Percentiles rank a stretch among this genome's conserved stretches.
Evolutionary conservation across 352 stramenopile genomes (phyloP).

Genomic region (Globisporangium ultimum): DNA sequence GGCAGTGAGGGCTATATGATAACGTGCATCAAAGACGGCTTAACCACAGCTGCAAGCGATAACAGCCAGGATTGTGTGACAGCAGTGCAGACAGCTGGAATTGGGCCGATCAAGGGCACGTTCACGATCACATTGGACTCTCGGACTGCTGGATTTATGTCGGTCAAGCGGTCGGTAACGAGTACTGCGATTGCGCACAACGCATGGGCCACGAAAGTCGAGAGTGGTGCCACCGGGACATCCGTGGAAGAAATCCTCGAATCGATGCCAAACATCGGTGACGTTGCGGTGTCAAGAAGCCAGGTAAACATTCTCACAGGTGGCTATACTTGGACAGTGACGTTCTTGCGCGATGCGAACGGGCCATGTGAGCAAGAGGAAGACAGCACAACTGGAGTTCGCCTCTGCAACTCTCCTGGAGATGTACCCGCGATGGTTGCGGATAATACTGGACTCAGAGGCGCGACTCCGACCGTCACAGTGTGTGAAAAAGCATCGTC

Average conservation of each 20-base stretch:
- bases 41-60: conserved; percentile 62
- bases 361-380: conserved; percentile 67
- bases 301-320: conserved; percentile 85
- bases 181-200: conserved; percentile 92
- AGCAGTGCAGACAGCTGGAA: conserved; percentile 23
- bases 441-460: conserved; percentile 19
- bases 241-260: conserved; percentile 96
- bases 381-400: conserved; percentile 33
- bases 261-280: conserved; percentile 91
- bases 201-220: conserved; percentile 79
- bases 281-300: conserved; percentile 89
- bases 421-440: conserved; percentile 86
- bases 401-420: conserved; percentile 91
- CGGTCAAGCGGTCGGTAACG: conserved; percentile 46
- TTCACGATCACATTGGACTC: conserved; percentile 92
- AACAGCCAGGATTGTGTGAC: conserved; percentile 45
- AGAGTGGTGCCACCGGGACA: conserved; percentile 89
- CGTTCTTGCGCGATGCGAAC: conserved; percentile 89
- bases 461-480: conserved; percentile 23
- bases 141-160: conserved; percentile 57
- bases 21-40: conserved; percentile 52
- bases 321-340: conserved; percentile 94
- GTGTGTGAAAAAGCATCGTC: conserved; percentile 25
- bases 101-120: conserved; percentile 87
- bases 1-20: conserved; percentile 33